Evolutionary conservation across 345 rosid species (phyloP).

Genomic region (Angophora floribunda): DNA sequence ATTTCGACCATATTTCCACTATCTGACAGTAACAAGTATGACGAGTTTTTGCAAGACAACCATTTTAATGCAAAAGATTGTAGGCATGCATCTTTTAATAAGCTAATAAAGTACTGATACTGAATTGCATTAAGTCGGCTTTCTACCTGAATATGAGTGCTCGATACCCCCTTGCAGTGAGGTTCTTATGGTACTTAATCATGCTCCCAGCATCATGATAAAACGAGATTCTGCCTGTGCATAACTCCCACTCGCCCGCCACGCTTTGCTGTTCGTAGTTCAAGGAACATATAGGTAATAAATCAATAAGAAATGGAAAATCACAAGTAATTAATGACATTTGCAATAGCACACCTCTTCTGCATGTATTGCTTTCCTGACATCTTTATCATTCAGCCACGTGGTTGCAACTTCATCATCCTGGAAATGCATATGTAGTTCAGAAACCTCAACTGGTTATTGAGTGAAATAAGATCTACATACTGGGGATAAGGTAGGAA

Average conservation of each 20-base stretch:
- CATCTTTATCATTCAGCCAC: constrained; percentile 62
- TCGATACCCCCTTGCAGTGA: constrained; percentile 54
- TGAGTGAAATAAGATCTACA: neutral
- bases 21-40: neutral
- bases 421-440: constrained; percentile 7
- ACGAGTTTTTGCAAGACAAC: neutral
- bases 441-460: neutral
- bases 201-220: constrained; percentile 62
- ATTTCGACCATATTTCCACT: neutral
- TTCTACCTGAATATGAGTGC: constrained; percentile 77
- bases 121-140: neutral
- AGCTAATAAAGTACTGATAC: neutral
- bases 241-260: constrained; percentile 45
- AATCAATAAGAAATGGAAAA: neutral
- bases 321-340: neutral
- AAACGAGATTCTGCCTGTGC: constrained; percentile 28
- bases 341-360: constrained; percentile 25
- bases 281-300: neutral
- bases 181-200: constrained; percentile 76
- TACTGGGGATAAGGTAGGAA: neutral
- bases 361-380: constrained; percentile 72
- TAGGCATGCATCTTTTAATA: neutral
- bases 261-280: constrained; percentile 16
- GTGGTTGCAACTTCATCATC: constrained; percentile 65
- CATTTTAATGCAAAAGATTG: neutral